These are phyloP conservation scores for Suillus ampliporus DNA, from an alignment of 768 basidiomycete species.

Conservation along the genomic window DNA sequence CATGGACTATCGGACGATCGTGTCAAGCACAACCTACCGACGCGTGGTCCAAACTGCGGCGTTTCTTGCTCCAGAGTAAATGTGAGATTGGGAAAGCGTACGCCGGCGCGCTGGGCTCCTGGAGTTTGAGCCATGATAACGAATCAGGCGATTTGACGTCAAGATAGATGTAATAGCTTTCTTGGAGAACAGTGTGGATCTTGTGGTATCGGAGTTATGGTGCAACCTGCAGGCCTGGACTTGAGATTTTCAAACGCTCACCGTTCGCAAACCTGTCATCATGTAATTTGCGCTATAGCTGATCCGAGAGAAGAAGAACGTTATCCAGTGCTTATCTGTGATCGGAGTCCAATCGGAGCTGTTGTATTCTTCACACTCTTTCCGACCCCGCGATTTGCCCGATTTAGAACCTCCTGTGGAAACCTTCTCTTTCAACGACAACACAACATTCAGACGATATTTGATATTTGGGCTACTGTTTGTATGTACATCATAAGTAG, in stretches of 20 bases:
- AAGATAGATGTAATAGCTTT: background rate
- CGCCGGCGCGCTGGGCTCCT: background rate
- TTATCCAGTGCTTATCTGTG: background rate
- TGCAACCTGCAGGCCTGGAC: background rate
- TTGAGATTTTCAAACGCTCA: background rate
- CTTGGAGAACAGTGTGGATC: background rate
- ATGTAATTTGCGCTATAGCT: background rate
- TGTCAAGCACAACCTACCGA: constrained; percentile 25
- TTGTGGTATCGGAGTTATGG: background rate
- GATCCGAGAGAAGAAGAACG: background rate
- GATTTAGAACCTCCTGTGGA: background rate
- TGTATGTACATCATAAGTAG: background rate
- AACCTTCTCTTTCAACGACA: background rate
- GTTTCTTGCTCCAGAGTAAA: constrained; percentile 19
- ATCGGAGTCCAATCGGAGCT: constrained; percentile 11
- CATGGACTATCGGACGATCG: constrained; percentile 13
- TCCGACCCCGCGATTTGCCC: background rate
- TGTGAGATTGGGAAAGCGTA: constrained; percentile 20
- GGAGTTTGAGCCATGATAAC: background rate
- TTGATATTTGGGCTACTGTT: background rate
- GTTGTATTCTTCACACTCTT: background rate
- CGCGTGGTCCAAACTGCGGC: constrained; percentile 33
- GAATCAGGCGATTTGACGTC: background rate
- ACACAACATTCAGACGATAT: background rate
- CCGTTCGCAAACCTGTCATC: too few relatives aligned